These are phyloP conservation scores for Aureobasidium sp. DNA, from an alignment of 2,329 filamentous ascomycete genomes.

Conservation along the genomic window DNA sequence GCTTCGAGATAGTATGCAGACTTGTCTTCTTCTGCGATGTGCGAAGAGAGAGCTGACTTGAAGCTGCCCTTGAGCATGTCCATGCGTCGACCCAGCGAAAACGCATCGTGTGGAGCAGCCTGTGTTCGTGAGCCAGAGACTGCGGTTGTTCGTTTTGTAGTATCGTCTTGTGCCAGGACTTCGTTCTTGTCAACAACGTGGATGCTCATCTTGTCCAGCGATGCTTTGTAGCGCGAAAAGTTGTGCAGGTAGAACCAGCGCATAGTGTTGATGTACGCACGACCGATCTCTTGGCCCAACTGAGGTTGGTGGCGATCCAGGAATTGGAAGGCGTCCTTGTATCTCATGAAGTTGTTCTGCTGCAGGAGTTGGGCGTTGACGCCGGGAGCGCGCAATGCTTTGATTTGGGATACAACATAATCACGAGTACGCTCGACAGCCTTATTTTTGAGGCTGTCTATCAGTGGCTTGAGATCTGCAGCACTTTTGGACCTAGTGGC, in stretches of 20 bases:
- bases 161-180: slow-evolving; percentile 63
- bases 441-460: slow-evolving; percentile 78
- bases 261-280: slow-evolving; percentile 97
- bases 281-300: slow-evolving; percentile 83
- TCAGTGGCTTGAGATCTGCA: slow-evolving; percentile 74
- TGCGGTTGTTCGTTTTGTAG: slow-evolving; percentile 39
- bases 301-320: slow-evolving; percentile 71
- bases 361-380: slow-evolving; percentile 98
- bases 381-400: slow-evolving; percentile 84
- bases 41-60: slow-evolving; percentile 73
- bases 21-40: slow-evolving; percentile 86
- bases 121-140: slow-evolving; percentile 46
- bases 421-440: slow-evolving; percentile 92
- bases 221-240: slow-evolving; percentile 78
- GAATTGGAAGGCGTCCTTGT: slow-evolving; percentile 83
- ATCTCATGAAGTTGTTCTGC: slow-evolving; percentile 81
- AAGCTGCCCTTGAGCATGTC: slow-evolving; percentile 71
- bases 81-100: slow-evolving; percentile 78
- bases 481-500: slow-evolving; percentile 63
- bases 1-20: slow-evolving; percentile 79
- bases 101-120: slow-evolving; percentile 70
- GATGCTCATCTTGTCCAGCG: slow-evolving; percentile 76
- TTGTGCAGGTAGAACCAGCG: slow-evolving; percentile 94
- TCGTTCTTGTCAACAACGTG: slow-evolving; percentile 79
- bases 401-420: slow-evolving; percentile 89